Evolutionary conservation across 805 yeast species (phyloP), one percentile per base, ranked within the genome.

Genomic region (Pichia nakasei): DNA sequence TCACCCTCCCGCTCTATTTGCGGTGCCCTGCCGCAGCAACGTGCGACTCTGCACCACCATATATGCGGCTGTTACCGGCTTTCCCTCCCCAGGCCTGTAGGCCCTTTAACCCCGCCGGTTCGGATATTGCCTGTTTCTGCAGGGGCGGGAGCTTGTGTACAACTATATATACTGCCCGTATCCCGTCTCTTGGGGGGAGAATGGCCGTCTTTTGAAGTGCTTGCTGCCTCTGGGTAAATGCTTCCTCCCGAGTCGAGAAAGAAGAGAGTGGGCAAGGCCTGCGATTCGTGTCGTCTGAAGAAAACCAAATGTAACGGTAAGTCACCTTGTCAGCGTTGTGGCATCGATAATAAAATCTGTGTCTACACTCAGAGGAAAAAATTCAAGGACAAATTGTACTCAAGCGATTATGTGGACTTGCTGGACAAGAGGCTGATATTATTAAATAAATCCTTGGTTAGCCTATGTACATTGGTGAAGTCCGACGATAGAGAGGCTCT

Each of bases 251-350:
- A 32, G n/a, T 9, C 17, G 9, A 45, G 55, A 45, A 77, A 76
- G 59, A 75, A 71, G 55, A 57, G 84, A 47, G 82, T 78, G 4
- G 80, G 80, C 12, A 77, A 76, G 51, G 83, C 83, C 6, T 78
- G 84, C 50, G 82, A 78, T 54, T 70, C 74, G 42, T 78, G 84
- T 56, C 64, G 84, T 36, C 66, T 77, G 44, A 78, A 77, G 54
- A 78, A 78, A 60, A 77, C 82, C 5, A 78, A 77, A 49, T 78
- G 84, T 56, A 78, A 76, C 46, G 84, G 84, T 19, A 68, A 69
- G 40, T 74, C 74, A 49, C 83, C 84, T 1, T 78, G 84, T 51
- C 69, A 70, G 32, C 67, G 75, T 43, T 78, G 84, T 54, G 56
- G 66, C 9, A 61, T 66, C 9, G 81, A 76, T 50, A 78, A 78